Percentiles rank a stretch among this genome's conserved stretches.
Conservation (phyloP, 345 rosid genomes). For the Gossypium bickii region DNA sequence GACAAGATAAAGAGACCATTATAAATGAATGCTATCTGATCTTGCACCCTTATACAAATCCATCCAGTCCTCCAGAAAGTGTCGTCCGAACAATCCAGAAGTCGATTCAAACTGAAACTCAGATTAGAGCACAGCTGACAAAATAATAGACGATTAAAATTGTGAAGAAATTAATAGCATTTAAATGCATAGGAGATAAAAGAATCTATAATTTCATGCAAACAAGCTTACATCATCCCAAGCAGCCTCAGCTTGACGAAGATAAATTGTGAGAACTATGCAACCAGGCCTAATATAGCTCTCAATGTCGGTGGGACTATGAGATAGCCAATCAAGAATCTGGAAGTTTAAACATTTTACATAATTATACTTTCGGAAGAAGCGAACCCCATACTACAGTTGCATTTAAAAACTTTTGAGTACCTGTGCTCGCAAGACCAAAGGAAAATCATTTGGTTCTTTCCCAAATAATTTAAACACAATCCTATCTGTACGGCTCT, state of each 20-base stretch:
- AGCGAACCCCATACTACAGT: conserved; percentile 8
- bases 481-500: conserved; percentile 93
- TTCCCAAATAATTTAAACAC: conserved; percentile 93
- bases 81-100: conserved; percentile 65
- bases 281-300: conserved; percentile 99
- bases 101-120: conserved; percentile 71
- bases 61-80: conserved; percentile 88
- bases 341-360: conserved; percentile 36
- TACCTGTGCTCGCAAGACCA: conserved; percentile 82
- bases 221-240: conserved; percentile 82
- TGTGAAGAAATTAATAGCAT: conserved; percentile 9
- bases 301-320: conserved; percentile 97
- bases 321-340: conserved; percentile 92
- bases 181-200: not conserved
- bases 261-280: conserved; percentile 73
- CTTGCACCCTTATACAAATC: conserved; percentile 65
- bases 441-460: conserved; percentile 91
- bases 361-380: conserved; percentile 15
- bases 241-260: conserved; percentile 74
- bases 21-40: conserved; percentile 71
- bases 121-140: conserved; percentile 69
- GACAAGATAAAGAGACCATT: conserved; percentile 50
- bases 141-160: conserved; percentile 13
- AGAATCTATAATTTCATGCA: conserved; percentile 9
- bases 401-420: conserved; percentile 9